These are phyloP conservation scores for Claviceps digitariae DNA, from an alignment of 2,329 filamentous ascomycete species.

Conservation along the genomic window DNA sequence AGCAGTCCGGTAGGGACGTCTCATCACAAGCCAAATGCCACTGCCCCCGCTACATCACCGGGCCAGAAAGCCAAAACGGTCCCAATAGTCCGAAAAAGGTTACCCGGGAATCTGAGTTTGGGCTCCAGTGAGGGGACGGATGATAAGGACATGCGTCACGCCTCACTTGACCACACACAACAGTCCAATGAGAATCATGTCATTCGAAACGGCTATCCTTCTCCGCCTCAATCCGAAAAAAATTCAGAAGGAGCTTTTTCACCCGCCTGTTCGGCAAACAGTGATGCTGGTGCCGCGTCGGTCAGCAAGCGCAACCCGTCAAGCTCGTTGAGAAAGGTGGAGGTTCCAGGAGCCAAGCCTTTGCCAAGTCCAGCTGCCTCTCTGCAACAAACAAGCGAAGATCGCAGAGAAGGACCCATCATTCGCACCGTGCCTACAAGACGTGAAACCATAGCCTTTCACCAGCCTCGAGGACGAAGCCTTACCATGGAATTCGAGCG, in stretches of 20 bases:
- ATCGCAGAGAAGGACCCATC: slow-evolving; percentile 27
- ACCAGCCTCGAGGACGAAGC: slow-evolving; percentile 31
- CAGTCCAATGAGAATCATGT: background rate
- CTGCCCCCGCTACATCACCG: background rate
- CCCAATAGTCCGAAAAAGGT: slow-evolving; percentile 19
- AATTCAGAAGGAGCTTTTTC: slow-evolving; percentile 12
- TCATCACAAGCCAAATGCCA: background rate
- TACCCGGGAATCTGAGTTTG: slow-evolving; percentile 28
- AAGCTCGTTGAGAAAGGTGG: slow-evolving; percentile 15
- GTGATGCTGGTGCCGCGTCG: slow-evolving; percentile 8
- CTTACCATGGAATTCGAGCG: slow-evolving; percentile 28
- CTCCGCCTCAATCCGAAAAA: slow-evolving; percentile 23
- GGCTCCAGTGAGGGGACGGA: slow-evolving; percentile 11
- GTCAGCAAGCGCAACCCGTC: slow-evolving; percentile 12
- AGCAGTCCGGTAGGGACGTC: slow-evolving; percentile 4
- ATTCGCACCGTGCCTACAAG: slow-evolving; percentile 35
- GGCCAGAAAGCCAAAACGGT: background rate
- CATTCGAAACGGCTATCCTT: slow-evolving; percentile 18
- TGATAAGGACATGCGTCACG: background rate
- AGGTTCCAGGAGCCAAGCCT: slow-evolving; percentile 8
- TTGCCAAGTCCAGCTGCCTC: slow-evolving; percentile 31
- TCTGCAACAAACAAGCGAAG: slow-evolving; percentile 21
- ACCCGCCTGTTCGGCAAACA: slow-evolving; percentile 5
- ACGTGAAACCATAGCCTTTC: slow-evolving; percentile 36
- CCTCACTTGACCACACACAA: background rate